Evolutionary conservation across 176 grass and related monocot genomes (phyloP).

Genomic region (Stipa capillata): DNA sequence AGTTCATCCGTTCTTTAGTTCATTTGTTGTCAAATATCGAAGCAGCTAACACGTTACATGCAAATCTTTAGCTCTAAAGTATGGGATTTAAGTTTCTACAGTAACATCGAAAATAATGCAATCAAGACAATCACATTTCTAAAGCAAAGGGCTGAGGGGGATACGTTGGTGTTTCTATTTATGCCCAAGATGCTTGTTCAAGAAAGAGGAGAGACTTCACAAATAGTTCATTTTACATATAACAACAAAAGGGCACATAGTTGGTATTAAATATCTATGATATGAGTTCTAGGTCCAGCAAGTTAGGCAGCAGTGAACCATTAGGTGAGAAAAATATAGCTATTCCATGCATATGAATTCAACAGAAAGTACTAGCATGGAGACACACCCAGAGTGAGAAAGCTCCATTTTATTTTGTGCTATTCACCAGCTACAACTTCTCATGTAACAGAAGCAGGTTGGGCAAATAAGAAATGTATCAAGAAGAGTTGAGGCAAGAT

Average conservation of each 20-base stretch:
- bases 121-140: not conserved
- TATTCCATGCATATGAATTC: not conserved
- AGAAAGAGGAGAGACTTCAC: not conserved
- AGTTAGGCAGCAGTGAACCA: not conserved
- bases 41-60: not conserved
- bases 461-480: not conserved
- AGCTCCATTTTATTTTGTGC: not conserved
- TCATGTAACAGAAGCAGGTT: not conserved
- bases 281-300: not conserved
- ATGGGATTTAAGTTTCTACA: not conserved
- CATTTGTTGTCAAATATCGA: not conserved
- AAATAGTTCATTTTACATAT: not conserved
- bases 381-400: not conserved
- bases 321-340: not conserved
- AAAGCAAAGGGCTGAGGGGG: not conserved
- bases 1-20: not conserved
- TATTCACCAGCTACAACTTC: not conserved
- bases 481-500: constrained; percentile 19
- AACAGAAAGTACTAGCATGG: not conserved
- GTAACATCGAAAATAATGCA: not conserved
- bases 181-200: not conserved
- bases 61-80: not conserved
- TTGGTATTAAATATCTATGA: not conserved
- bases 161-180: not conserved
- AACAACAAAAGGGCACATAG: not conserved